Conservation (phyloP, 805 yeast genomes). For the Cyberlindnera mrakii region DNA sequence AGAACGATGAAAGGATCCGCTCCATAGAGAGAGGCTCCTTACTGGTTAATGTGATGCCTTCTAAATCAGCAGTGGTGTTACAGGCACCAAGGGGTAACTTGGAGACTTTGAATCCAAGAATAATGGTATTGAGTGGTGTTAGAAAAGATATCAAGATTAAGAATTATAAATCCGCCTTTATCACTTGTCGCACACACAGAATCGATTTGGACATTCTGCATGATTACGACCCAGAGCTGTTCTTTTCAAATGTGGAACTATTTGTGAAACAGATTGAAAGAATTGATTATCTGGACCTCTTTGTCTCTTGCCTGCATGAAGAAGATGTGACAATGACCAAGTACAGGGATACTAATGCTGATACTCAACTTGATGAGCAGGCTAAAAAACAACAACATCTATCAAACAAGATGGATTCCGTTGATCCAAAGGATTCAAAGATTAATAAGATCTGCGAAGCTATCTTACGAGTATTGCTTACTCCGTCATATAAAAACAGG, state of each 20-base stretch:
- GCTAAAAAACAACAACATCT: constrained; percentile 27
- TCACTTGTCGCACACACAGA: constrained; percentile 83
- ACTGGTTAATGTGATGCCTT: constrained; percentile 76
- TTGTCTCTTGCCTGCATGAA: constrained; percentile 77
- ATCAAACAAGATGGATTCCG: constrained; percentile 28
- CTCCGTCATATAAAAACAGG: constrained; percentile 43
- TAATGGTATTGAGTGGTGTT: constrained; percentile 82
- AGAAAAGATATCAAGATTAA: constrained; percentile 55
- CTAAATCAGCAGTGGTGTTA: constrained; percentile 72
- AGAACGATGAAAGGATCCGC: constrained; percentile 76
- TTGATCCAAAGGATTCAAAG: constrained; percentile 43
- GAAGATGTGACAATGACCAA: constrained; percentile 81
- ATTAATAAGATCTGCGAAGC: constrained; percentile 74
- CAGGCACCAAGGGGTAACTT: constrained; percentile 96
- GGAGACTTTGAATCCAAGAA: constrained; percentile 90
- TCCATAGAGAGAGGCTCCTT: constrained; percentile 88
- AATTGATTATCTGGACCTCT: constrained; percentile 77
- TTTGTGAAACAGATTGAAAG: constrained; percentile 67
- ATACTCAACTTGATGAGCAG: constrained; percentile 25
- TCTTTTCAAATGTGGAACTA: constrained; percentile 52
- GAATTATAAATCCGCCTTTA: constrained; percentile 68
- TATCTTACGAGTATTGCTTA: constrained; percentile 48
- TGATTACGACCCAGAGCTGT: constrained; percentile 76
- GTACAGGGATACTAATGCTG: constrained; percentile 62
- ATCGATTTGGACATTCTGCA: constrained; percentile 84